Percentiles rank a stretch among this genome's conserved stretches.
Conservation (phyloP, 2,329 filamentous ascomycete genomes). For the Aspergillus intermedius region DNA sequence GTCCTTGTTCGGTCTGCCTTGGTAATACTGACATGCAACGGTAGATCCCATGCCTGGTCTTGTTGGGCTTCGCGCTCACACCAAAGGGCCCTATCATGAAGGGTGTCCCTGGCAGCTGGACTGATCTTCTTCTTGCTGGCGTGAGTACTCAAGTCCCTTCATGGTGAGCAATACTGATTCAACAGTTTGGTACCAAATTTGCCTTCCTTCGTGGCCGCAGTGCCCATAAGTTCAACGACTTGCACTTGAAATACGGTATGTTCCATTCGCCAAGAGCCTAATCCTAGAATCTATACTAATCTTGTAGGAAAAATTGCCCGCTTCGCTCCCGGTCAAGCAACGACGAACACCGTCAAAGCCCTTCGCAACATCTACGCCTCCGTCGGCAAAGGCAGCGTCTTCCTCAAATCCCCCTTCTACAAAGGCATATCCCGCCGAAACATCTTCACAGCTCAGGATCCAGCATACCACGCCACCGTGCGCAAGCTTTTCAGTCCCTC, state of each 20-base stretch:
- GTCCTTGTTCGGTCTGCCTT: background rate
- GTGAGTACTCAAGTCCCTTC: conserved; percentile 6
- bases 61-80: conserved; percentile 10
- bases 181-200: conserved; percentile 15
- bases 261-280: background rate
- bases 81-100: conserved; percentile 14
- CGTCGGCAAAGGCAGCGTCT: conserved; percentile 12
- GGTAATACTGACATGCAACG: too few relatives aligned
- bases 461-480: conserved; percentile 16
- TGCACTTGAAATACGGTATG: conserved; percentile 15
- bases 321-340: conserved; percentile 19
- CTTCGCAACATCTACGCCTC: conserved; percentile 19
- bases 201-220: conserved; percentile 15
- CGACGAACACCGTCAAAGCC: conserved; percentile 18
- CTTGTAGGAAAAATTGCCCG: conserved; percentile 13
- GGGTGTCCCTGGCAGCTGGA: conserved; percentile 10
- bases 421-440: conserved; percentile 18
- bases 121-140: conserved; percentile 13
- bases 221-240: conserved; percentile 13
- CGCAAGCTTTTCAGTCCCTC: conserved; percentile 21
- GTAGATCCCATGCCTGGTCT: conserved; percentile 8
- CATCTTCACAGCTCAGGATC: conserved; percentile 19
- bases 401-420: conserved; percentile 20
- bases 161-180: background rate
- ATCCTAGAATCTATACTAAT: background rate